Percentiles rank a stretch among this genome's conserved stretches.
Conservation (phyloP, 2,329 filamentous ascomycete species). For the Uncinocarpus reesii region DNA sequence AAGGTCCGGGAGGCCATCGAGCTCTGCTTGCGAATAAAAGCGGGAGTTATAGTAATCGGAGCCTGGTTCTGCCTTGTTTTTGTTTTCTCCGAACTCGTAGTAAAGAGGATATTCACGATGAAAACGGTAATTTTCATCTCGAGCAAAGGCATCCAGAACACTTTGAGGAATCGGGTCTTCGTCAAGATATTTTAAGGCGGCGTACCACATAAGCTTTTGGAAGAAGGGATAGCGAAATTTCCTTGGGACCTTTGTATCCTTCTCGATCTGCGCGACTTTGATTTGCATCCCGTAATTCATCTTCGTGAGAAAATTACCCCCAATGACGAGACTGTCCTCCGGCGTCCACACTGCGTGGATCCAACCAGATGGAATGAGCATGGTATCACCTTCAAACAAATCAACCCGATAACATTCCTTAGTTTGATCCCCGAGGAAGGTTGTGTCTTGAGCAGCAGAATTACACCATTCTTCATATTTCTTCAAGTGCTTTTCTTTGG, state of each 20-base stretch:
- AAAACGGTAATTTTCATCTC: conserved; percentile 45
- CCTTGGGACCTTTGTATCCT: conserved; percentile 53
- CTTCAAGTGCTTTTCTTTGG: conserved; percentile 57
- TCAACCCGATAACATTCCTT: conserved; percentile 59
- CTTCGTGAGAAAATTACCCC: conserved; percentile 58
- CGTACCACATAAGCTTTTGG: conserved; percentile 60
- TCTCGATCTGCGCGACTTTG: conserved; percentile 55
- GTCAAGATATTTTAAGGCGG: conserved; percentile 53
- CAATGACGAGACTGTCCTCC: conserved; percentile 58
- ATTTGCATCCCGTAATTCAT: conserved; percentile 59
- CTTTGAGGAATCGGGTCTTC: conserved; percentile 52
- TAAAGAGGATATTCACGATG: conserved; percentile 47
- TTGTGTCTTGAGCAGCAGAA: conserved; percentile 55
- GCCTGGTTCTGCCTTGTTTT: conserved; percentile 42
- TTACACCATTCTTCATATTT: conserved; percentile 64
- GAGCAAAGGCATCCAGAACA: conserved; percentile 46
- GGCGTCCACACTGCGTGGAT: conserved; percentile 64
- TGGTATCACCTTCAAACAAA: conserved; percentile 56
- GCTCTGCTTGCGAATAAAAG: conserved; percentile 53
- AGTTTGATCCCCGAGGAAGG: conserved; percentile 53
- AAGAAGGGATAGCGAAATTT: conserved; percentile 60
- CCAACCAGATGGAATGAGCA: conserved; percentile 62
- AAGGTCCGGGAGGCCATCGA: conserved; percentile 51
- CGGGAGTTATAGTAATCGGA: conserved; percentile 48
- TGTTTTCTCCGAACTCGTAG: conserved; percentile 47